Base-by-base conservation (phyloP, 2,329 filamentous ascomycete genomes). In the Fusarium palustre region DNA sequence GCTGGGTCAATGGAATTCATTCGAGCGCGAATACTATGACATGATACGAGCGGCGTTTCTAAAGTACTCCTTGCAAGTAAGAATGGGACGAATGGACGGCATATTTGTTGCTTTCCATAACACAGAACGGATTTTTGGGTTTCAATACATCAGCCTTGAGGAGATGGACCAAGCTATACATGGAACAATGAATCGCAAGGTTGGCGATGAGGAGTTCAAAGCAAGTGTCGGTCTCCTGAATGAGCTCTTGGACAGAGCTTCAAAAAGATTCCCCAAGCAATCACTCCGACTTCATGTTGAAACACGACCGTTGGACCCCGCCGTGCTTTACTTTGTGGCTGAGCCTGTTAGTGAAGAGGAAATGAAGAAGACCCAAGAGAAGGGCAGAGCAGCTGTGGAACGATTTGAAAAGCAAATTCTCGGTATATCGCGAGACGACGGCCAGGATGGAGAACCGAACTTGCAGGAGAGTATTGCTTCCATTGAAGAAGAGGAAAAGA, bases 91-190 rank as follows among this genome's bases (percentile, higher is more conserved):
- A 50, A 99, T 99, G 97, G 95, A 99, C 76, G 96, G 96, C 55
- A 97, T 98, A 50, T 99, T 98, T 76, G 92, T 98, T 24, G 96
- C 96, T 4, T 99, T 90, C 77, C 96, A 99, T 83, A 99, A 99
- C 77, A 92, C 94, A 3, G 87, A 94, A 79, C 91, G 94, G 57
- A 97, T 99, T 50, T 99, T 99, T 77, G 96, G 96, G 8, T 99
- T 99, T 79, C 96, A 99, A 79, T 99, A 99, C 77, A 87, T 99
- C 64, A 90, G 90, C 62, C 81, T 98, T 16, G 78, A 87, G 6
- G 96, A 99, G 76, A 94, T 99, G 91, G 96, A 99, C 77, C 77
- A 85, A n/a, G 87, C 93, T 1, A 80, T 99, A n/a, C 97, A 99
- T 76, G 94, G 93, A 24, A 91, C 93, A 52, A 74, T 78, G 0